Evolutionary conservation across 1,139 yeast genomes (phyloP), one percentile per base, ranked within the genome.

Genomic region (Trichomonascaceae sp.): DNA sequence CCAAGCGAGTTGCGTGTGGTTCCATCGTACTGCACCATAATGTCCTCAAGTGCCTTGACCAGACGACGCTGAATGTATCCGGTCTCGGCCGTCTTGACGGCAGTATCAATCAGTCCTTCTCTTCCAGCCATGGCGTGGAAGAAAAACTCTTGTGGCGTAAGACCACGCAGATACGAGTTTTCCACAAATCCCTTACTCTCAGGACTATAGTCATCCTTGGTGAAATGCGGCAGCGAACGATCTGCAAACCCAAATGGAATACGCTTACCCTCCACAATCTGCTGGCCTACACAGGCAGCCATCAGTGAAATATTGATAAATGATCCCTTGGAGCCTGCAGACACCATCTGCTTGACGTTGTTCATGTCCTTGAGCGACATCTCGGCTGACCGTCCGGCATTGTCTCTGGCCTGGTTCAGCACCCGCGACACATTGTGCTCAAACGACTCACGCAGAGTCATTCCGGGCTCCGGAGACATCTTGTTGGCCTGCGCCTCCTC

Each of bases 41-140:
- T 87, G 66, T 92, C 99, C 60, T 92, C 99, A 59, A 92, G 67
- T 8, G 99, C 98, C 59, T 92, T 92, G 33, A 92, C 94, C 59
- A 92, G 68, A 71, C 99, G 92, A 69, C 99, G 89, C 65, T 92
- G 98, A 56, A 89, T 92, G 61, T 89, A 89, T 64, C 99, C 99
- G 23, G 99, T 89, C 64, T 89, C 98, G 2, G 99, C 98, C 28
- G 98, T 89, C 60, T 87, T 87, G 33, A 87, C 97, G 13, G 97
- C 97, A 39, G 99, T 89, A 73, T 89, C 99, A 59, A 89, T 89
- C 57, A 89, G 73, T 74, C 99, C 99, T 67, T 89, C 99, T 71
- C 99, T 84, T 71, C 99, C 99, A 51, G 98, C 98, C 98, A 92
- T 92, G 36, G 98, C 98, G 59, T 92, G 99, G 79, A 89, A 89